Conservation (phyloP, 768 basidiomycete species). For the Leccinellum rugosiceps region DNA sequence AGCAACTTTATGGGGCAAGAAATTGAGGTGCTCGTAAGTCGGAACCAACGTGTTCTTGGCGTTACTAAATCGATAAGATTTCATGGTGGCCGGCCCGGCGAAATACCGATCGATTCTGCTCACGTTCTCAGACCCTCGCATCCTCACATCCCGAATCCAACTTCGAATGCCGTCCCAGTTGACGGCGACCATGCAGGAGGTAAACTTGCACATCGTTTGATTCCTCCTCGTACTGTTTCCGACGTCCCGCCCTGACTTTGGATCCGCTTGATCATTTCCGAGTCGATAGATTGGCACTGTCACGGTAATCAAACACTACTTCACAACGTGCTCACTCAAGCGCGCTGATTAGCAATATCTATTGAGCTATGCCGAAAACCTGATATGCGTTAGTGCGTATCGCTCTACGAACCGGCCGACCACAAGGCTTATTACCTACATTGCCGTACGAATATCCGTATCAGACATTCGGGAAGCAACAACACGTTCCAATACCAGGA, state of each 20-base stretch:
- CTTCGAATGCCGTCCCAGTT: not conserved
- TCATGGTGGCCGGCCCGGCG: not conserved
- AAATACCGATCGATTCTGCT: not conserved
- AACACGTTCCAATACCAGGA: not conserved
- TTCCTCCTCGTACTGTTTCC: not conserved
- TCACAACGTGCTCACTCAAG: not conserved
- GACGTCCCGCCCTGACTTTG: not conserved
- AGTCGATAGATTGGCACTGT: not conserved
- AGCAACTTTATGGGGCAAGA: not conserved
- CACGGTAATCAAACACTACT: not conserved
- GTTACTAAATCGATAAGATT: not conserved
- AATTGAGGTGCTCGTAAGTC: not conserved
- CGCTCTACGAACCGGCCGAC: not conserved
- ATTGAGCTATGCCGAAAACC: not conserved
- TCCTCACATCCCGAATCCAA: not conserved
- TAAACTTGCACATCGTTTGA: not conserved
- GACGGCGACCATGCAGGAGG: not conserved
- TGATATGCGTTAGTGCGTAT: not conserved
- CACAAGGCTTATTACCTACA: not conserved
- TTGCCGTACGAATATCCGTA: not conserved
- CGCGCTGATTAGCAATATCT: not conserved
- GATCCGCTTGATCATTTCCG: not conserved
- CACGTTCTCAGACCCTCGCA: too few species aligned
- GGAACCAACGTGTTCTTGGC: not conserved
- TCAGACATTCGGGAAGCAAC: not conserved